phyloP scores from a whole-genome alignment of 441 rosid genomes.

The Adansonia grandidieri region DNA sequence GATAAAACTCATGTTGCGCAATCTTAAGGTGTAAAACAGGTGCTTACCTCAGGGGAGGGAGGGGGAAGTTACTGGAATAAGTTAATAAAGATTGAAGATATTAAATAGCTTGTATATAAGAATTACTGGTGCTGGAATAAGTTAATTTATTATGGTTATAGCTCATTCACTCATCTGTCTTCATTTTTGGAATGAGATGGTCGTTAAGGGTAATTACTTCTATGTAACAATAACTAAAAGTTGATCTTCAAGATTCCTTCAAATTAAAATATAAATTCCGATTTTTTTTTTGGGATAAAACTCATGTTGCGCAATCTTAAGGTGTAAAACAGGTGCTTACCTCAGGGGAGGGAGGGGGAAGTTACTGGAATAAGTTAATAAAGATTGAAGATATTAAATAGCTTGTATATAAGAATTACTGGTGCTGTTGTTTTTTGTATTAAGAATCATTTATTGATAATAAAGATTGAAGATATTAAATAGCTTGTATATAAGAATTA shows the following conservation, averaged over 20 bases:
- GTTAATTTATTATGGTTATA: slow-evolving; percentile 16
- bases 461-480: slow-evolving; percentile 10
- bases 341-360: not conserved
- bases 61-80: not conserved
- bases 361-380: not conserved
- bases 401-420: not conserved
- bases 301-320: not conserved
- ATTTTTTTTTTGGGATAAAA: not conserved
- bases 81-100: slow-evolving; percentile 10
- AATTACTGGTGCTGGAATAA: too few species aligned
- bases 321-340: slow-evolving; percentile 12
- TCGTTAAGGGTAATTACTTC: slow-evolving; percentile 6
- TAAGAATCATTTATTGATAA: slow-evolving; percentile 10
- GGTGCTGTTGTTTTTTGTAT: slow-evolving; percentile 5
- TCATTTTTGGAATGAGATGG: slow-evolving; percentile 10
- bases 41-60: not conserved
- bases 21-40: slow-evolving; percentile 11
- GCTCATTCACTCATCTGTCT: not conserved
- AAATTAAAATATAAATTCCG: slow-evolving; percentile 4
- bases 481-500: not conserved
- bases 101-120: not conserved
- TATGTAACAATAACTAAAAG: not conserved
- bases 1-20: not conserved
- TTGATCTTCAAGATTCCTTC: not conserved
- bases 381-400: slow-evolving; percentile 3